These are phyloP conservation scores for Letharia lupina DNA, from an alignment of 495 filamentous ascomycete species.

Conservation along the genomic window DNA sequence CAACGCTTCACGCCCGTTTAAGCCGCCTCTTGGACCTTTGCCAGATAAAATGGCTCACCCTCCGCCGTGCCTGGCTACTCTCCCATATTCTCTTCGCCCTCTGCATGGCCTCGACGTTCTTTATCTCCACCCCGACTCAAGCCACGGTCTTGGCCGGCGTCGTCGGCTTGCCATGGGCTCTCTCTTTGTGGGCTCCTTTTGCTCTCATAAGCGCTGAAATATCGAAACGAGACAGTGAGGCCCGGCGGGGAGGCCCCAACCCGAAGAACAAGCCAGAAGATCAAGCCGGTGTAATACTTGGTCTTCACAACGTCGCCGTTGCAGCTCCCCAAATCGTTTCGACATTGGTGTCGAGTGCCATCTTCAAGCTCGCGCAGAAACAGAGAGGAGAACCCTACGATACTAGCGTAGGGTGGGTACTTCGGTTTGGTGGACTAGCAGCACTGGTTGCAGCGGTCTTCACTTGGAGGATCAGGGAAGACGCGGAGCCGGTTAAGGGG, in stretches of 20 bases:
- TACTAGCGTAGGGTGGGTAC: constrained; percentile 74
- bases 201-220: constrained; percentile 87
- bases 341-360: constrained; percentile 67
- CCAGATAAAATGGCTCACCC: constrained; percentile 69
- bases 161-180: constrained; percentile 79
- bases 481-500: constrained; percentile 17
- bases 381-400: constrained; percentile 73
- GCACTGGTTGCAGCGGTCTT: constrained; percentile 70
- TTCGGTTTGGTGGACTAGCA: constrained; percentile 70
- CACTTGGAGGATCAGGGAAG: constrained; percentile 39
- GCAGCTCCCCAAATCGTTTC: constrained; percentile 82
- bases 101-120: constrained; percentile 72
- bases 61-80: constrained; percentile 76
- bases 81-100: constrained; percentile 70
- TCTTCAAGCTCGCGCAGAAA: constrained; percentile 77
- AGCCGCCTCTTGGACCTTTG: constrained; percentile 43
- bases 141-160: constrained; percentile 68
- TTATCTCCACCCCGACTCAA: constrained; percentile 55
- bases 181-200: constrained; percentile 87
- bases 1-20: constrained; percentile 23
- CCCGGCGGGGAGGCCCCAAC: constrained; percentile 19
- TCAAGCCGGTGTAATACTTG: constrained; percentile 82
- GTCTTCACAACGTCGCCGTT: constrained; percentile 87
- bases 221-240: constrained; percentile 60
- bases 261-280: constrained; percentile 35